phyloP scores from a whole-genome alignment of 2,329 filamentous ascomycete genomes.

The Arthrobotrys iridis region DNA sequence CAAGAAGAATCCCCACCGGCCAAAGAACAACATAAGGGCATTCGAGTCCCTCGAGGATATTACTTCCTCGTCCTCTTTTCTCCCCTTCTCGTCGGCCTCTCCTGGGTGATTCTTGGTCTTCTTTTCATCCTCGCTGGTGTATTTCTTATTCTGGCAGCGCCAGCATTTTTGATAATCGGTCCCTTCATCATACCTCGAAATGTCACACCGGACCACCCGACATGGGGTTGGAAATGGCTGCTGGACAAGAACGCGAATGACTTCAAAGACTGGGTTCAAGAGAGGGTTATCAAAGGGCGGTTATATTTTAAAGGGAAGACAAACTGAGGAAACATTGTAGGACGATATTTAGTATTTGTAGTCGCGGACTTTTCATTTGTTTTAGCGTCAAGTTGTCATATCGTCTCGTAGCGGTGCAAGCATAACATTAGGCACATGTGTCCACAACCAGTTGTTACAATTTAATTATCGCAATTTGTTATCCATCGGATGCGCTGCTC shows the following conservation, averaged over 20 bases:
- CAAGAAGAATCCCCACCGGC: neutral
- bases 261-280: conserved; percentile 29
- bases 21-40: neutral
- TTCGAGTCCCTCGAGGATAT: conserved; percentile 36
- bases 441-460: too few species aligned
- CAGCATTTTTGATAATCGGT: conserved; percentile 37
- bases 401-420: too few species aligned
- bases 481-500: too few species aligned
- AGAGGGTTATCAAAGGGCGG: conserved; percentile 29
- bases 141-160: conserved; percentile 35
- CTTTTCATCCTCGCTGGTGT: conserved; percentile 36
- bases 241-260: conserved; percentile 42
- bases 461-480: too few species aligned
- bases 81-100: conserved; percentile 41
- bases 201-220: conserved; percentile 38
- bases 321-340: neutral
- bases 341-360: neutral
- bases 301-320: conserved; percentile 22
- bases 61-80: conserved; percentile 52
- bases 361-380: neutral
- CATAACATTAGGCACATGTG: too few species aligned
- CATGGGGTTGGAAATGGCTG: conserved; percentile 49
- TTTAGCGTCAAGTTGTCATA: neutral
- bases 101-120: conserved; percentile 29
- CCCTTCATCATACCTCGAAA: conserved; percentile 42